Conservation (phyloP, 2,329 filamentous ascomycete species). For the Fusarium sp. region DNA sequence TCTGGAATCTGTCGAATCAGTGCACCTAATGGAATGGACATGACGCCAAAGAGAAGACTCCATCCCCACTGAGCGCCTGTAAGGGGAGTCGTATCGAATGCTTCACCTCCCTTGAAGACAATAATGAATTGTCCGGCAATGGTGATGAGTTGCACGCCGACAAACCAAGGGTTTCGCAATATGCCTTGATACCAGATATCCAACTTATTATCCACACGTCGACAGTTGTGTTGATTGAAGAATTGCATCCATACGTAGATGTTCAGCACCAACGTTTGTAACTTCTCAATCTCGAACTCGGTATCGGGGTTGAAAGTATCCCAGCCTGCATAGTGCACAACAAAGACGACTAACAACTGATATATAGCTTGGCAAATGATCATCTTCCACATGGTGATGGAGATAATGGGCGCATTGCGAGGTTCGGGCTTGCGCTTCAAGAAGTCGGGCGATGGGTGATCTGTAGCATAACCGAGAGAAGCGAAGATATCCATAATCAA, state of each 20-base stretch:
- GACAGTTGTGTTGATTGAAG: slow-evolving; percentile 85
- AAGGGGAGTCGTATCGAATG: slow-evolving; percentile 72
- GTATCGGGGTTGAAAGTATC: slow-evolving; percentile 67
- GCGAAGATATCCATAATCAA: slow-evolving; percentile 78
- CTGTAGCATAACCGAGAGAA: slow-evolving; percentile 73
- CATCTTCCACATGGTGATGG: slow-evolving; percentile 73
- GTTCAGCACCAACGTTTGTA: slow-evolving; percentile 81
- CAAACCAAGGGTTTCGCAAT: slow-evolving; percentile 80
- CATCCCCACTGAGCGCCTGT: slow-evolving; percentile 77
- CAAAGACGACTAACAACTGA: slow-evolving; percentile 69
- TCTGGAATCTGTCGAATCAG: slow-evolving; percentile 58
- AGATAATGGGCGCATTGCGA: slow-evolving; percentile 80
- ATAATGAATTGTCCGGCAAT: slow-evolving; percentile 78
- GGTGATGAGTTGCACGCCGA: slow-evolving; percentile 74
- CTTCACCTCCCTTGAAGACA: slow-evolving; percentile 75
- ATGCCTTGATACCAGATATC: slow-evolving; percentile 84
- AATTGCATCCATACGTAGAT: slow-evolving; percentile 92
- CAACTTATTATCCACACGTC: slow-evolving; percentile 83
- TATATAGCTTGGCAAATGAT: slow-evolving; percentile 72
- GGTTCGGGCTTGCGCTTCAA: slow-evolving; percentile 65
- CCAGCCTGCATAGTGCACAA: slow-evolving; percentile 71
- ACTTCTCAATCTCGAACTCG: slow-evolving; percentile 50
- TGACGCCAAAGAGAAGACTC: slow-evolving; percentile 74
- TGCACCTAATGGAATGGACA: slow-evolving; percentile 73
- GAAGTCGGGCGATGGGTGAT: slow-evolving; percentile 68